Evolutionary conservation across 2,329 filamentous ascomycete genomes (phyloP), one percentile per base, ranked within the genome.

Genomic region (Cordyceps pruinosa): DNA sequence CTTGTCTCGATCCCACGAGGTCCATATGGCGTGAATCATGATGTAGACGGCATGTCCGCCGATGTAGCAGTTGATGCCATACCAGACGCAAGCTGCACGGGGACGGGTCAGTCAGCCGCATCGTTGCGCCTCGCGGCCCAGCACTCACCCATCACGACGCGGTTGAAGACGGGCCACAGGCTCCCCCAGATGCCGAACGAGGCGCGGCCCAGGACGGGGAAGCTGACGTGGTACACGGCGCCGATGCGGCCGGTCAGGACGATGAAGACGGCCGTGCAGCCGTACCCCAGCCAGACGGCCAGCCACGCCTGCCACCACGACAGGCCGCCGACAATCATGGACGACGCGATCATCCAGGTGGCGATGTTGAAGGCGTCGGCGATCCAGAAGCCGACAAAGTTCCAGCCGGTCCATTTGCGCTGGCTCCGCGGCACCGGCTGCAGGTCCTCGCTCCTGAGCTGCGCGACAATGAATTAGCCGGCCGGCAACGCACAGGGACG

Each of bases 251-350:
- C 90, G 5, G 89, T 95, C 61, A 86, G 61, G 65, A 84, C 87
- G 61, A 95, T 81, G 72, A 96, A 95, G 67, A 74, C 75, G 34
- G 79, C 90, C 0, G 90, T 84, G 61, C 95, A 85, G 42, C 84
- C 77, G 68, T 96, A 96, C 54, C 92, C 91, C 28, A 92, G 73
- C 86, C 90, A 93, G 41, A 96, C 89, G 66, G 88, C 91, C 19
- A 90, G 74, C 86, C 88, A 90, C 12, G 89, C 87, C 73, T 96
- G 90, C 90, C 90, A 96, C 90, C 90, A 96, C 10, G 89, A 89
- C 25, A 95, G 77, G 12, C 90, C 89, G 49, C 74, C 77, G 1
- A 87, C 81, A 32, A 95, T 89, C 82, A 90, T 91, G 39, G 88
- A 85, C 1, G 88, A 90, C 0, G 89, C 88, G 61, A 95, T 94